Conservation (phyloP, 305 asterid genomes). For the Stenogyne calaminthoides region DNA sequence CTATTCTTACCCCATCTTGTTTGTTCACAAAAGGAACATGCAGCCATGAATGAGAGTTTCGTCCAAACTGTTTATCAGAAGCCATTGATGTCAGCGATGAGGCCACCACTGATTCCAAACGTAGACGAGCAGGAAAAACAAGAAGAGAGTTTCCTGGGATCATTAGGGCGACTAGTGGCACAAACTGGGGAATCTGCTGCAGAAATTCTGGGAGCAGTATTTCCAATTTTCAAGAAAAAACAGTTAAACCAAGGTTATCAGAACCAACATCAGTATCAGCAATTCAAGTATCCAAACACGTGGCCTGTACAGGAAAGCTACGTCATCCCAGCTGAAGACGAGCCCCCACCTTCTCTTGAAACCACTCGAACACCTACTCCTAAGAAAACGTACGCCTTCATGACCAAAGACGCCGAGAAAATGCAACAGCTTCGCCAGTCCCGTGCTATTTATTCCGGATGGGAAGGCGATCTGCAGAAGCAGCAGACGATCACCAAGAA, state of each 20-base stretch:
- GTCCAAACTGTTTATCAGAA: slow-evolving; percentile 46
- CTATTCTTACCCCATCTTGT: slow-evolving; percentile 1
- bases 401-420: slow-evolving; percentile 83
- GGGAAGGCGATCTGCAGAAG: slow-evolving; percentile 60
- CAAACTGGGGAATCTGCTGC: slow-evolving; percentile 71
- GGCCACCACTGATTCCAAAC: slow-evolving; percentile 70
- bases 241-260: slow-evolving; percentile 39
- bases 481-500: slow-evolving; percentile 55
- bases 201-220: slow-evolving; percentile 66
- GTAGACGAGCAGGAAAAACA: slow-evolving; percentile 80
- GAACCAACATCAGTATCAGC: slow-evolving; percentile 47
- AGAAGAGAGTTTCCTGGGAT: slow-evolving; percentile 75
- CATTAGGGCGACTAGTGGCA: slow-evolving; percentile 57
- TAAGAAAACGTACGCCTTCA: slow-evolving; percentile 88
- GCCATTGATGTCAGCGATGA: slow-evolving; percentile 52
- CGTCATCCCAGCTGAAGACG: slow-evolving; percentile 75
- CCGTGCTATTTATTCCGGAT: slow-evolving; percentile 71
- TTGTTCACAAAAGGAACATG: slow-evolving; percentile 48
- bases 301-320: slow-evolving; percentile 92
- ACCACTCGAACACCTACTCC: slow-evolving; percentile 74
- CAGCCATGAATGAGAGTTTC: slow-evolving; percentile 36
- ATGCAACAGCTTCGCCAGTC: slow-evolving; percentile 87
- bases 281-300: slow-evolving; percentile 43
- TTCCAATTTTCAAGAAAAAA: slow-evolving; percentile 65
- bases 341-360: slow-evolving; percentile 86